Base-by-base conservation (phyloP, 2,329 filamentous ascomycete genomes). In the Curvularia sp. region DNA sequence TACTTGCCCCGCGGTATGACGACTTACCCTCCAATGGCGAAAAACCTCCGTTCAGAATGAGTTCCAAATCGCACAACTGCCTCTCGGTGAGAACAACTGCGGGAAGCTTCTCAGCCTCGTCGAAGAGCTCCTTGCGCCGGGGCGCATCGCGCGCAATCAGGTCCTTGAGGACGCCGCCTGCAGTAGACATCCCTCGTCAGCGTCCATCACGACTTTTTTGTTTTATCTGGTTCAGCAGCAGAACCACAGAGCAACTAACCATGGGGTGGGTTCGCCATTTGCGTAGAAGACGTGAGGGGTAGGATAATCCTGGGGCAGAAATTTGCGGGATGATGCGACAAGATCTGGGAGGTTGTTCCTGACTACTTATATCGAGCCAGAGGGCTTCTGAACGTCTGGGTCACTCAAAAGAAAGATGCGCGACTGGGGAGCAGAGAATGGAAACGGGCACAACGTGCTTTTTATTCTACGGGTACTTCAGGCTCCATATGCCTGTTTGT, bases 11-110 rank as follows among this genome's bases (percentile, higher is more conserved):
- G 27, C 27, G 18, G 43, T 39, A 47, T 23, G 61, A 69, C 61
- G 60, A 72, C 65, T 84, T 87, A 96, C 93, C 95, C 87, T 99
- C 94, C 39, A 99, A 87, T 59, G 95, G 95, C 66, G 93, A 97
- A 84, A 99, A 99, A 67, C 95, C 95, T 77, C 95, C 95, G 80
- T 93, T 98, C 79, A 99, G 88, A 75, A 99, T 93, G 80, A 99
- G 82, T 82, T 99, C 95, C 68, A 99, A 86, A 85, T 99, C 95
- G 81, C 95, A 99, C 49, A 99, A 88, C 81, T 99, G 95, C 74
- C 95, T 89, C 85, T 99, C 95, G 50, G 87, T 90, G 68, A 99
- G 88, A 59, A 90, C 82, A 68, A 99, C 84, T 36, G 94, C 91
- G 36, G 93, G 92, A 45, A 98, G 88, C 30, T 77, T 89, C 84